These are phyloP conservation scores for Vitis hybrid DNA, from an alignment of 177 flowering plant genomes.

Conservation along the genomic window DNA sequence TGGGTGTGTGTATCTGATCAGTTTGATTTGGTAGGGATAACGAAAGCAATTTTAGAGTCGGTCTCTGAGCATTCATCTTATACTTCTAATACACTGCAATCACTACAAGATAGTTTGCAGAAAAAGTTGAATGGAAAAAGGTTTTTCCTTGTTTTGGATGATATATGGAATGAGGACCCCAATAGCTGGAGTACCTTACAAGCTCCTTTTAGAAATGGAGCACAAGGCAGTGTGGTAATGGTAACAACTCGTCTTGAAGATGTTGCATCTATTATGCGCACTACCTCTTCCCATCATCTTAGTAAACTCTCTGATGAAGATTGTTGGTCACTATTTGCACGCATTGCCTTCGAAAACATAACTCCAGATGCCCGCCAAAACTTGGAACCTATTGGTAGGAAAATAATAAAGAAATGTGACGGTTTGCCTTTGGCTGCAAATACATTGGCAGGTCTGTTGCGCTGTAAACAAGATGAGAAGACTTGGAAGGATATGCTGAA, in stretches of 20 bases:
- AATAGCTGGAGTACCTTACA: conserved; percentile 2
- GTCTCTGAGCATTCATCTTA: background rate
- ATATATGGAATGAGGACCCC: conserved; percentile 20
- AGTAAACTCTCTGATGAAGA: conserved; percentile 14
- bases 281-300: conserved; percentile 1
- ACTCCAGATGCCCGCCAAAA: background rate
- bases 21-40: conserved; percentile 18
- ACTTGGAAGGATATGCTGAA: conserved; percentile 22
- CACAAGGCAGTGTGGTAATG: conserved; percentile 22
- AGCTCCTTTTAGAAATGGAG: conserved; percentile 15
- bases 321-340: conserved; percentile 24
- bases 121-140: conserved; percentile 6
- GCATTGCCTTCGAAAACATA: conserved; percentile 9
- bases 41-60: conserved; percentile 16
- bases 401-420: conserved; percentile 31
- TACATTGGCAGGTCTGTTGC: conserved; percentile 28
- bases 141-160: conserved; percentile 28
- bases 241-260: conserved; percentile 22
- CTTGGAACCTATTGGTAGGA: conserved; percentile 21
- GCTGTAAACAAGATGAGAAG: background rate
- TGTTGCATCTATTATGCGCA: conserved; percentile 8
- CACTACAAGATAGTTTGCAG: conserved; percentile 15
- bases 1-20: conserved; percentile 31
- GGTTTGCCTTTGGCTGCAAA: conserved; percentile 52
- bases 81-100: conserved; percentile 2